A percentile compares a stretch with the other conserved stretches of the same genome.
Evolutionary conservation across 106 monocot species (phyloP).

Genomic region (Chionographis japonica): DNA sequence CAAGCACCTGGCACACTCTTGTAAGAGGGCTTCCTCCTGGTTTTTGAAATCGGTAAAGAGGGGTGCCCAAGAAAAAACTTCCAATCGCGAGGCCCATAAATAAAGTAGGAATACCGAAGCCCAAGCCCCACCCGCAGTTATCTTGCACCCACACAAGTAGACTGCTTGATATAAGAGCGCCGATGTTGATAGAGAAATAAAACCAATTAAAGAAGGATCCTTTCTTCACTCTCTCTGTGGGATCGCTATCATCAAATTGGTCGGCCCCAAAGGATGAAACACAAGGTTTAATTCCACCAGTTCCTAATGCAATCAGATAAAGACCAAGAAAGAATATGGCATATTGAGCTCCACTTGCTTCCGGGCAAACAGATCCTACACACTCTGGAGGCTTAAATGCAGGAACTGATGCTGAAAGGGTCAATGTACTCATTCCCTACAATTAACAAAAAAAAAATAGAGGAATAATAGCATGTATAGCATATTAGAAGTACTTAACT

Average conservation of each 20-base stretch:
- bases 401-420: slow-evolving; percentile 46
- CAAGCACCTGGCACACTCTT: slow-evolving; percentile 38
- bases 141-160: slow-evolving; percentile 50
- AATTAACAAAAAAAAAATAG: not conserved
- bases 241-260: slow-evolving; percentile 49
- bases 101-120: slow-evolving; percentile 47
- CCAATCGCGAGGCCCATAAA: slow-evolving; percentile 41
- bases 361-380: slow-evolving; percentile 38
- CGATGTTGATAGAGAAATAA: slow-evolving; percentile 47
- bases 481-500: too few species aligned
- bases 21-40: slow-evolving; percentile 52
- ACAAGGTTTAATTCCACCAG: slow-evolving; percentile 53
- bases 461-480: not conserved
- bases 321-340: slow-evolving; percentile 41
- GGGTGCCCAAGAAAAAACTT: slow-evolving; percentile 35
- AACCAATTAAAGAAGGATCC: slow-evolving; percentile 61
- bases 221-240: slow-evolving; percentile 39
- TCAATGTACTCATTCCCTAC: slow-evolving; percentile 42
- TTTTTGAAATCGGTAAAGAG: slow-evolving; percentile 43
- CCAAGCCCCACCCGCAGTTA: slow-evolving; percentile 46
- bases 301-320: slow-evolving; percentile 44
- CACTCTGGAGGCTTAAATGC: slow-evolving; percentile 37
- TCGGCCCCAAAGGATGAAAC: slow-evolving; percentile 55
- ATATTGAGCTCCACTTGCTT: slow-evolving; percentile 33
- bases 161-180: slow-evolving; percentile 48